phyloP scores from a whole-genome alignment of 352 stramenopile species.

The Globisporangium perplexum region DNA sequence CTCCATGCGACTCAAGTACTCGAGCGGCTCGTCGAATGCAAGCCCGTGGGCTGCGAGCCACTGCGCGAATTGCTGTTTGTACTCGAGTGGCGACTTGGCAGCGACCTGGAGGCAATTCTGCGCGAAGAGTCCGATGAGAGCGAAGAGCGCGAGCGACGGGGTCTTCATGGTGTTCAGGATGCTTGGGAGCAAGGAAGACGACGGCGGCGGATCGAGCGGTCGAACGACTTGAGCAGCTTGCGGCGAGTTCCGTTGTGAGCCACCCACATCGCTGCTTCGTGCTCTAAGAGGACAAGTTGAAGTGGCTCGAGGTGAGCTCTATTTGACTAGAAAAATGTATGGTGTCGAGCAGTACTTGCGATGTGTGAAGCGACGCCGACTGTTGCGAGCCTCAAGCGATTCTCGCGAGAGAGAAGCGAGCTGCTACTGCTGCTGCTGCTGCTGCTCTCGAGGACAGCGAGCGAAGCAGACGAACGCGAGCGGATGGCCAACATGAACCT shows the following conservation, averaged over 20 bases:
- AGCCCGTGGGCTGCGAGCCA: slow-evolving; percentile 15
- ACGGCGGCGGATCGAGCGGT: too few relatives aligned
- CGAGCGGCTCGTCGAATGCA: slow-evolving; percentile 12
- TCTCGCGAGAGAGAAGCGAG: neutral
- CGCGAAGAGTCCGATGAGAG: neutral
- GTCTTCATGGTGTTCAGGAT: too few relatives aligned
- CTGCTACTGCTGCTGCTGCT: neutral
- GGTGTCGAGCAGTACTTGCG: too few relatives aligned
- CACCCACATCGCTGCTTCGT: too few relatives aligned
- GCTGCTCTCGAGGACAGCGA: neutral
- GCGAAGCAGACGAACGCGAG: neutral
- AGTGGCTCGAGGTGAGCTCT: too few relatives aligned
- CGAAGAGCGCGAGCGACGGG: slow-evolving; percentile 11
- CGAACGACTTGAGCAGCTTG: too few relatives aligned
- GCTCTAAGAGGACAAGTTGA: too few relatives aligned
- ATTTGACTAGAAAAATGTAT: too few relatives aligned
- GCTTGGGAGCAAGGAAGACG: too few relatives aligned
- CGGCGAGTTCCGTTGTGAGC: too few relatives aligned
- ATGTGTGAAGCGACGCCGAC: neutral
- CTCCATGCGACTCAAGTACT: slow-evolving; percentile 18
- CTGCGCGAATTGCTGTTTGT: slow-evolving; percentile 19
- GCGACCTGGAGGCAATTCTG: neutral
- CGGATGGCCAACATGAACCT: slow-evolving; percentile 49
- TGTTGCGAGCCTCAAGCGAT: neutral
- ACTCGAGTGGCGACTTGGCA: slow-evolving; percentile 9